Evolutionary conservation across 192 early-diverging fungal genomes (phyloP).

Genomic region (Mortierella antarctica): DNA sequence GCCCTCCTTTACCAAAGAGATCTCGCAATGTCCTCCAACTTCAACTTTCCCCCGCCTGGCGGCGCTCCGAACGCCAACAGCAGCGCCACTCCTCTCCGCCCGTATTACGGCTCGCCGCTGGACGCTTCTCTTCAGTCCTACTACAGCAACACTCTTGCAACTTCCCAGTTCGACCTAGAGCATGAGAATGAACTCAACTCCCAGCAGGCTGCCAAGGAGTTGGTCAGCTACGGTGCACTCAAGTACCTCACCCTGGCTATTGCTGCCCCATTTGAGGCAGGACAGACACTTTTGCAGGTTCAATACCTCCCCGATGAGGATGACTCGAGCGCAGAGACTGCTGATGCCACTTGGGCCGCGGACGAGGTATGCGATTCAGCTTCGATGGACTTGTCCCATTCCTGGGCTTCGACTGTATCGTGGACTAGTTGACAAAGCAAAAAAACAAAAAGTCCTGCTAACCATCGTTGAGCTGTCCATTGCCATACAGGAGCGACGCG

Average conservation of each 20-base stretch:
- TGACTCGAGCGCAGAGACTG: slow-evolving; percentile 23
- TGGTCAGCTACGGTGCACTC: slow-evolving; percentile 70
- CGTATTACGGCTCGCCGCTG: slow-evolving; percentile 23
- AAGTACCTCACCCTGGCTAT: slow-evolving; percentile 71
- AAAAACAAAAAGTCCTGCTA: neutral
- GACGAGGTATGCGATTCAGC: slow-evolving; percentile 1
- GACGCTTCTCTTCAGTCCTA: slow-evolving; percentile 37
- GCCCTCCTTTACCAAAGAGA: neutral
- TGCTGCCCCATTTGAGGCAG: slow-evolving; percentile 71
- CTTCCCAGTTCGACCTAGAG: slow-evolving; percentile 19
- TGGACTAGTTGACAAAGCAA: neutral
- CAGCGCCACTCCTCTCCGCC: slow-evolving; percentile 13
- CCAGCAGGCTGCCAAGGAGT: slow-evolving; percentile 61
- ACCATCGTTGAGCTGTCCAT: neutral
- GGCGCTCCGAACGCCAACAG: slow-evolving; percentile 39
- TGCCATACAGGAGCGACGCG: slow-evolving; percentile 21
- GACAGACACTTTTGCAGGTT: slow-evolving; percentile 80
- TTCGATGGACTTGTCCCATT: too few species aligned
- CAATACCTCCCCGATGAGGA: slow-evolving; percentile 74
- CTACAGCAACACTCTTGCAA: slow-evolving; percentile 8
- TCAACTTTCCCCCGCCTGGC: slow-evolving; percentile 39
- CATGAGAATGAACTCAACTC: slow-evolving; percentile 35
- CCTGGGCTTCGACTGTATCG: too few species aligned
- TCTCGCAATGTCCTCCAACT: slow-evolving; percentile 27
- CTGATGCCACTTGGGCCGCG: slow-evolving; percentile 10